Base-by-base conservation (phyloP, 176 grass and related monocot genomes). In the sorghum (Sorghum bicolor) region DNA sequence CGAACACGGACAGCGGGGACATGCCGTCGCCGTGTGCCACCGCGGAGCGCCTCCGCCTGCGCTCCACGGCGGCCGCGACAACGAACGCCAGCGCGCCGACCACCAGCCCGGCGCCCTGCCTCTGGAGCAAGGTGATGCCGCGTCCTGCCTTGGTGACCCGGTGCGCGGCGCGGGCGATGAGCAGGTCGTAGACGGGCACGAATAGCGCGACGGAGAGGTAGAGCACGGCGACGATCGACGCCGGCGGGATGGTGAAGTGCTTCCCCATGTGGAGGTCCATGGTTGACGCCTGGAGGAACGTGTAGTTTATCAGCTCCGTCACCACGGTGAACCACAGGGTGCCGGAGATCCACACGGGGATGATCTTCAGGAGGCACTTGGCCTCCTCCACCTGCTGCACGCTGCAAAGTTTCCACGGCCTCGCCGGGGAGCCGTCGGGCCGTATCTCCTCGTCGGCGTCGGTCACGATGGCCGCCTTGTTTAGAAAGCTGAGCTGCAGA, bases 321-420 rank as follows among this genome's bases (percentile, higher is more conserved):
- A 74, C 0, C 15, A 9, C 24, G 70, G 89, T 52, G 81, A 87
- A 92, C 72, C 72, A 87, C 61, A 87, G 3, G 14, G 76, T 17
- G 31, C 81, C 84, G 64, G 91, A 80, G 36, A 89, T 33, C 87
- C 91, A 92, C 36, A 89, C 39, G 41, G 91, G 84, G 10, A 87
- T 3, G 37, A 89, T 31, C 52, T 76, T 83, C 4, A 82, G 36
- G 1, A 87, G 71, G 63, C 84, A 80, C 84, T 86, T 86, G 10
- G 48, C 40, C 58, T 92, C 90, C 77, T 92, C 90, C 62, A 92
- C 82, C 72, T 92, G 76, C 65, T 87, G 91, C 26, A 92, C 84
- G 64, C 87, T 87, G 87, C 91, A 87, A 2, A 92, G 66, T 3
- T 30, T 66, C 91, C 91, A 89, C 40, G 48, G 26, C 37, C 82